Conservation (phyloP, 495 filamentous ascomycete species). For the Stereocaulon alpinum region DNA sequence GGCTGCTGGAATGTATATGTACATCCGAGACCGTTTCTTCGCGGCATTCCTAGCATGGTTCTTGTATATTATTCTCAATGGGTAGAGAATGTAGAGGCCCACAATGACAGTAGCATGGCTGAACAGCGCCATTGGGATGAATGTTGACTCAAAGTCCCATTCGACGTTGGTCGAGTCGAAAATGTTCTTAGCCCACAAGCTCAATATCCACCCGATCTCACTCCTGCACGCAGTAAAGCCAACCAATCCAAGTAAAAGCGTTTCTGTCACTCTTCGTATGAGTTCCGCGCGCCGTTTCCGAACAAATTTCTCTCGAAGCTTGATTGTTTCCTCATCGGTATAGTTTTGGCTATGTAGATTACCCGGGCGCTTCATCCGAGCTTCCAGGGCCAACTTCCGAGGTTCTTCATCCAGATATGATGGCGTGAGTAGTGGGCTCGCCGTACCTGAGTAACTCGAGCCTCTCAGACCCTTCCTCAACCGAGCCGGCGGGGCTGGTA, state of each 20-base stretch:
- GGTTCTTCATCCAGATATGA: slow-evolving; percentile 46
- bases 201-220: slow-evolving; percentile 1
- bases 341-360: slow-evolving; percentile 11
- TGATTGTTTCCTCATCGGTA: slow-evolving; percentile 17
- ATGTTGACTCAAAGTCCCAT: neutral
- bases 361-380: slow-evolving; percentile 9
- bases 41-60: slow-evolving; percentile 5
- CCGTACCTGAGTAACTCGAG: slow-evolving; percentile 20
- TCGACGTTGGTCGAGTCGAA: neutral
- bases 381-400: slow-evolving; percentile 19
- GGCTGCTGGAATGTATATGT: slow-evolving; percentile 48
- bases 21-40: slow-evolving; percentile 11
- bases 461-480: slow-evolving; percentile 60
- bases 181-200: neutral
- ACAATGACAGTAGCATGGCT: slow-evolving; percentile 33
- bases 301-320: slow-evolving; percentile 26
- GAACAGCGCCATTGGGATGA: slow-evolving; percentile 34
- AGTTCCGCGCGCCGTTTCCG: slow-evolving; percentile 35
- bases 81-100: slow-evolving; percentile 39
- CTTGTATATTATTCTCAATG: slow-evolving; percentile 27
- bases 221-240: slow-evolving; percentile 13
- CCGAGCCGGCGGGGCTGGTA: slow-evolving; percentile 63
- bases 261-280: slow-evolving; percentile 37
- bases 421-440: slow-evolving; percentile 51
- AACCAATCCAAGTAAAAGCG: slow-evolving; percentile 28